Conservation (phyloP, 768 basidiomycete genomes). For the Chalciporus chontae region DNA sequence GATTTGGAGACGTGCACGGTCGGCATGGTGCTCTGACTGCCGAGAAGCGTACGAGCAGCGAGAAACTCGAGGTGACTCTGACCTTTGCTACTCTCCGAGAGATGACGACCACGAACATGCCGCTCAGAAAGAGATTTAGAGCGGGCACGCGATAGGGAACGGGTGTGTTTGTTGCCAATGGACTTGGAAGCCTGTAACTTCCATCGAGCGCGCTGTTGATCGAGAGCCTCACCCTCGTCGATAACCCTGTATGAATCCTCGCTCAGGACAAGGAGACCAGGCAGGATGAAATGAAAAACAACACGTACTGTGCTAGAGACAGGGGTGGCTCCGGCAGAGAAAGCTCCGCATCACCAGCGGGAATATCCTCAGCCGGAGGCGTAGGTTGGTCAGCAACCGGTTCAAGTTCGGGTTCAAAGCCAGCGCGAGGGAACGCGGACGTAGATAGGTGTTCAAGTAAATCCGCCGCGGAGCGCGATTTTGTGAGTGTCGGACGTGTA, state of each 20-base stretch:
- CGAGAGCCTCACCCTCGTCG: constrained; percentile 56
- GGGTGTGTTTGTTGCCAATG: constrained; percentile 60
- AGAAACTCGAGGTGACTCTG: constrained; percentile 49
- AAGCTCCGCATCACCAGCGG: constrained; percentile 43
- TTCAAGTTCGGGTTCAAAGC: constrained; percentile 20
- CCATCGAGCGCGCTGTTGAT: constrained; percentile 66
- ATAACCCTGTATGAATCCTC: constrained; percentile 48
- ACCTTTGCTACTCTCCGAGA: constrained; percentile 22
- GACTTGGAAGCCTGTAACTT: constrained; percentile 58
- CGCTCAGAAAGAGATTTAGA: constrained; percentile 27
- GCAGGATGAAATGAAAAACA: background rate
- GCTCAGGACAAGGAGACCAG: background rate
- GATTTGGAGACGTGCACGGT: constrained; percentile 25
- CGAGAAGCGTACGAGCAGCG: constrained; percentile 62
- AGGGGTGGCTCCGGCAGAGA: constrained; percentile 56
- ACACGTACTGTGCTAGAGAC: constrained; percentile 46
- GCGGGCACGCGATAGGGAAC: constrained; percentile 60
- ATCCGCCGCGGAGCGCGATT: constrained; percentile 25
- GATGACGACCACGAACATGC: constrained; percentile 14
- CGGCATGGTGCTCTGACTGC: constrained; percentile 57
- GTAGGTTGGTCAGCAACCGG: constrained; percentile 13
- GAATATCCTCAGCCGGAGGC: constrained; percentile 1
- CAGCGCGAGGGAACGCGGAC: constrained; percentile 1
- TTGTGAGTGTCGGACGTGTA: constrained; percentile 1
- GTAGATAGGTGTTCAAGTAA: constrained; percentile 8